Conservation (phyloP, 1,284 basidiomycete genomes). For the Trametes hirsuta region DNA sequence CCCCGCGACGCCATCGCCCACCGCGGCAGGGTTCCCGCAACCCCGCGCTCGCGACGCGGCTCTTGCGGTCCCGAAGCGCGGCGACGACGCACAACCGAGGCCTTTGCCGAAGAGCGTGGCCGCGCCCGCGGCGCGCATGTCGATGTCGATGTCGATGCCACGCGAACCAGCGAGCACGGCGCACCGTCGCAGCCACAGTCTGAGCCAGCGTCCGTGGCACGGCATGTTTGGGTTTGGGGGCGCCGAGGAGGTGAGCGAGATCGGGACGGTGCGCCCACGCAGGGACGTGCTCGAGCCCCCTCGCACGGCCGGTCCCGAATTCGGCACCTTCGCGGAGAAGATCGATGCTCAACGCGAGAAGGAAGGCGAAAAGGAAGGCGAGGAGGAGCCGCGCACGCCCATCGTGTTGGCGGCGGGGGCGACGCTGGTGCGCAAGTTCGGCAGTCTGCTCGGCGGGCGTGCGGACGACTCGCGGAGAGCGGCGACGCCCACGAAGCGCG, state of each 20-base stretch:
- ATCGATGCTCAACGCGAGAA: conserved; percentile 33
- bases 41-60: conserved; percentile 60
- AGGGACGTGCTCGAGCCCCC: conserved; percentile 43
- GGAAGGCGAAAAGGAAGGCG: conserved; percentile 28
- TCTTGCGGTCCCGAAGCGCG: conserved; percentile 23
- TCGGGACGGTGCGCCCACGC: conserved; percentile 36
- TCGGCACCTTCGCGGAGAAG: conserved; percentile 50
- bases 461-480: conserved; percentile 46
- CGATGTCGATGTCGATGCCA: conserved; percentile 45
- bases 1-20: conserved; percentile 55
- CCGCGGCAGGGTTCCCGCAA: conserved; percentile 59
- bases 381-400: conserved; percentile 36
- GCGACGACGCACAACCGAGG: conserved; percentile 2
- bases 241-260: conserved; percentile 44
- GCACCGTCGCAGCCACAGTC: conserved; percentile 74
- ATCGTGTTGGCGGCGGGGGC: conserved; percentile 56
- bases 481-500: conserved; percentile 46
- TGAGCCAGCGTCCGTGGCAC: conserved; percentile 68
- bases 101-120: conserved; percentile 30
- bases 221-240: conserved; percentile 53
- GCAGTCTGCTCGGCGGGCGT: conserved; percentile 59
- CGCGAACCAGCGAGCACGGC: conserved; percentile 68
- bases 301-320: conserved; percentile 61
- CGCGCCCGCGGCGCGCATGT: conserved; percentile 34
- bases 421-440: conserved; percentile 76